Conservation (phyloP, 768 basidiomycete species). For the Mycena kentingensis region DNA sequence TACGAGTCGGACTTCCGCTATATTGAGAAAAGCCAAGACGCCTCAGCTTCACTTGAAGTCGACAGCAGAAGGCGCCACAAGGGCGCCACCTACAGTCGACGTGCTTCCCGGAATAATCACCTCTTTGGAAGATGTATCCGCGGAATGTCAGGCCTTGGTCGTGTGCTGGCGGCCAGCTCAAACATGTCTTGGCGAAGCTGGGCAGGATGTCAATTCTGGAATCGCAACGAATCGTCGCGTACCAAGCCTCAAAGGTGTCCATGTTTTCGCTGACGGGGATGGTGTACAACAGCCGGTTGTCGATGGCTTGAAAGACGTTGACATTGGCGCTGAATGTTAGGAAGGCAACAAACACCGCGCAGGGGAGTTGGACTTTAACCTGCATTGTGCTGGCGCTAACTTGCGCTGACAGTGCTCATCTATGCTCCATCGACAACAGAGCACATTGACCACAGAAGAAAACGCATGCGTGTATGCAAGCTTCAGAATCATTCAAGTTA, state of each 20-base stretch:
- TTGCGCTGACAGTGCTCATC: too few relatives aligned
- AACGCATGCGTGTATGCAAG: too few relatives aligned
- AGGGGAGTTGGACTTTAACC: too few relatives aligned
- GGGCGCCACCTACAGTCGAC: slow-evolving; percentile 1
- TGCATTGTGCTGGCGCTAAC: too few relatives aligned
- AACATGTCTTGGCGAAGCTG: slow-evolving; percentile 6
- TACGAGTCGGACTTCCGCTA: slow-evolving; percentile 7
- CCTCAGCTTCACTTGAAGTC: too few relatives aligned
- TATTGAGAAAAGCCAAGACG: background rate
- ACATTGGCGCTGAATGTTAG: too few relatives aligned
- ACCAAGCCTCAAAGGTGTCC: background rate
- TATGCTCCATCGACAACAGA: too few relatives aligned
- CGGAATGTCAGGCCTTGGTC: background rate
- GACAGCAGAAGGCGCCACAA: background rate
- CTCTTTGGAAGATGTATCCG: slow-evolving; percentile 6
- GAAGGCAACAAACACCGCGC: too few relatives aligned
- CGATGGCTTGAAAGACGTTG: slow-evolving; percentile 1
- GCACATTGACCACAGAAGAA: too few relatives aligned
- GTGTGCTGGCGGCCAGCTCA: slow-evolving; percentile 3
- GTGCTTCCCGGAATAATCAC: slow-evolving; percentile 10
- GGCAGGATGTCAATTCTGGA: background rate
- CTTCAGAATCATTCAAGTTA: too few relatives aligned
- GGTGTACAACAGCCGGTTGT: slow-evolving; percentile 11
- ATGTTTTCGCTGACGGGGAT: slow-evolving; percentile 2
- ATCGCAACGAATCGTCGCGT: background rate